phyloP scores from a whole-genome alignment of 352 stramenopile species.

The Ochromonadaceae sp. region DNA sequence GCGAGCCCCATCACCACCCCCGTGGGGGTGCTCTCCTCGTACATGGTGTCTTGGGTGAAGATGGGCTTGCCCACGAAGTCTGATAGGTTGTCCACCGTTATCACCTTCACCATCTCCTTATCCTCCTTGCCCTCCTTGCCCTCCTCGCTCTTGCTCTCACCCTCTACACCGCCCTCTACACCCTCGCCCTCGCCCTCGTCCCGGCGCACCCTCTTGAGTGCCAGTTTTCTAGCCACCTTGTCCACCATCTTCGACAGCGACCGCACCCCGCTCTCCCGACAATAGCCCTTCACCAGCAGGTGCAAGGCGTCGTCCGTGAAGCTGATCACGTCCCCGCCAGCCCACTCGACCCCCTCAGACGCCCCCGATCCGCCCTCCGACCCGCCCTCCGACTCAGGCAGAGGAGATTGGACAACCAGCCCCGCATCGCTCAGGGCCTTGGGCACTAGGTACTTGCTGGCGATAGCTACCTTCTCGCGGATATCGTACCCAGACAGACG shows the following conservation, averaged over 20 bases:
- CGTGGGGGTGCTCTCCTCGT: constrained; percentile 59
- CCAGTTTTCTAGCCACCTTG: constrained; percentile 73
- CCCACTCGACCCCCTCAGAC: background rate
- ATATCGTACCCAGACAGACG: constrained; percentile 85
- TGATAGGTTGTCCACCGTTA: constrained; percentile 78
- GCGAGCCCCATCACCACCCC: constrained; percentile 97
- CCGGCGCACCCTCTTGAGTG: constrained; percentile 82
- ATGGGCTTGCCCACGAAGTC: constrained; percentile 95
- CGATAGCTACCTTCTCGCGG: constrained; percentile 91
- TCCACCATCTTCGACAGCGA: constrained; percentile 96
- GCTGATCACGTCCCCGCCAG: constrained; percentile 51
- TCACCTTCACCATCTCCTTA: constrained; percentile 32
- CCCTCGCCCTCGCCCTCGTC: constrained; percentile 43
- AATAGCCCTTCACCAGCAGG: constrained; percentile 74
- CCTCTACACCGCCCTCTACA: constrained; percentile 37
- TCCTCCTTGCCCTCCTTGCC: constrained; percentile 19
- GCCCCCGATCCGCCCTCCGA: background rate
- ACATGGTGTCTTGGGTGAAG: constrained; percentile 92
- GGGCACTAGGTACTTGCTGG: constrained; percentile 90
- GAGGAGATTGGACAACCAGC: no score
- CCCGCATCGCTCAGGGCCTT: constrained; percentile 85
- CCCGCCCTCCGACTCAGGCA: background rate
- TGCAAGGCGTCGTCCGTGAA: constrained; percentile 81
- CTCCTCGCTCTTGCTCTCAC: constrained; percentile 29
- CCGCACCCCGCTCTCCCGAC: constrained; percentile 86